These are phyloP conservation scores for Botrytis porri DNA, from an alignment of 2,329 filamentous ascomycete species.

Conservation along the genomic window DNA sequence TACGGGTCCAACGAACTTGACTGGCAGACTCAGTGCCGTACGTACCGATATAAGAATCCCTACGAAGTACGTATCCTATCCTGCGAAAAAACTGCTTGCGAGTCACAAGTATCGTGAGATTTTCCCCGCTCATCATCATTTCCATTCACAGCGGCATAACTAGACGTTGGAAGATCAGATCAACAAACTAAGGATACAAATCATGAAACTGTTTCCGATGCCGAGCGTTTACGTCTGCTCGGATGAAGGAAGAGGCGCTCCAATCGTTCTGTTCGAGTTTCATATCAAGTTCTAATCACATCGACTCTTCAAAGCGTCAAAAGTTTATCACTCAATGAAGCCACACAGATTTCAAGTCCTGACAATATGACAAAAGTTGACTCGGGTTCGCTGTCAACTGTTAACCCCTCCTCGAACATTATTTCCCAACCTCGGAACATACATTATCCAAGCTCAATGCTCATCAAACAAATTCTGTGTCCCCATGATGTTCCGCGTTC, in stretches of 20 bases:
- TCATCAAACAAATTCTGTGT: constrained; percentile 14
- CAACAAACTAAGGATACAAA: background rate
- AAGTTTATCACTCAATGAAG: background rate
- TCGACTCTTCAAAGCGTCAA: background rate
- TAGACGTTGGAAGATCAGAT: constrained; percentile 12
- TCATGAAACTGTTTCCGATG: background rate
- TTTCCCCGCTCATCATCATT: constrained; percentile 10
- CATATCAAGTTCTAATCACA: background rate
- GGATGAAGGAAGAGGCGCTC: background rate
- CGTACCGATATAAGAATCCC: background rate
- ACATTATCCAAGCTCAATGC: background rate
- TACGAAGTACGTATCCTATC: background rate
- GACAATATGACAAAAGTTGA: background rate
- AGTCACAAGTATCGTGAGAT: constrained; percentile 1
- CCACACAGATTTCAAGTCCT: background rate
- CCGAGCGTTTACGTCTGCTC: background rate
- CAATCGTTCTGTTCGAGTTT: background rate
- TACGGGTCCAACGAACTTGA: background rate
- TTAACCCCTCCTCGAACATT: background rate
- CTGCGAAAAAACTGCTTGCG: background rate
- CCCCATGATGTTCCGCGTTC: background rate
- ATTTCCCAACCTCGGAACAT: background rate
- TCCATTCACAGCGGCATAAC: background rate
- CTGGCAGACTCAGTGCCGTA: background rate
- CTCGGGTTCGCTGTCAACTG: background rate